phyloP scores from a whole-genome alignment of 73 alveolate genomes.

The Paramecium bursaria region DNA sequence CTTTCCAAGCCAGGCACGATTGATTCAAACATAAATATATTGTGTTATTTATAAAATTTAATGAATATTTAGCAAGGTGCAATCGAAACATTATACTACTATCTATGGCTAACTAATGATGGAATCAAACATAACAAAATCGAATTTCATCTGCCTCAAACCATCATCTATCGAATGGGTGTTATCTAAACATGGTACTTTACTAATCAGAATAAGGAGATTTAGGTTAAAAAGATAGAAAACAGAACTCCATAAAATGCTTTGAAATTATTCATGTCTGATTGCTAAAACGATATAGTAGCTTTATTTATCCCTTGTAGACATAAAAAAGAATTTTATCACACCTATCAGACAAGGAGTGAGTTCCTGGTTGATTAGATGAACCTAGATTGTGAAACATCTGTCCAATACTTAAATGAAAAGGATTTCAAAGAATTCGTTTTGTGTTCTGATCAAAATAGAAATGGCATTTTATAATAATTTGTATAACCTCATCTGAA shows the following conservation, averaged over 20 bases:
- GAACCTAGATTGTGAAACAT: constrained; percentile 33
- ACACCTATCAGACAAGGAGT: constrained; percentile 32
- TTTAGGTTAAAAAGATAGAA: constrained; percentile 22
- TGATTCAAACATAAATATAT: no score
- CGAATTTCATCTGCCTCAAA: constrained; percentile 34
- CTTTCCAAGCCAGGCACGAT: no score
- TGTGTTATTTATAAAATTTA: no score
- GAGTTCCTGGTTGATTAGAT: constrained; percentile 39
- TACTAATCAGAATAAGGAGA: background rate
- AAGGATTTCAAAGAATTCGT: background rate
- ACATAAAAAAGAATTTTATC: constrained; percentile 22
- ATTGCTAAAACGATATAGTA: constrained; percentile 6
- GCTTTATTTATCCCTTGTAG: constrained; percentile 36
- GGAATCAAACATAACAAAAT: constrained; percentile 11
- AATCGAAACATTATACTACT: constrained; percentile 42
- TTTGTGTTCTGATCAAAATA: background rate
- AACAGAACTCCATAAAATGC: constrained; percentile 28
- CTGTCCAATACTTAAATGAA: constrained; percentile 32
- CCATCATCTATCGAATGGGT: constrained; percentile 44
- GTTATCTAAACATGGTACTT: constrained; percentile 56
- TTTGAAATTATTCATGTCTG: constrained; percentile 4
- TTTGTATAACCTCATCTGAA: background rate
- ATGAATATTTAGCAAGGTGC: constrained; percentile 36
- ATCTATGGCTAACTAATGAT: constrained; percentile 21
- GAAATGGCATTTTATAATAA: constrained; percentile 45